These are phyloP conservation scores for Irpex sp. DNA, from an alignment of 1,284 basidiomycete species.

Conservation along the genomic window DNA sequence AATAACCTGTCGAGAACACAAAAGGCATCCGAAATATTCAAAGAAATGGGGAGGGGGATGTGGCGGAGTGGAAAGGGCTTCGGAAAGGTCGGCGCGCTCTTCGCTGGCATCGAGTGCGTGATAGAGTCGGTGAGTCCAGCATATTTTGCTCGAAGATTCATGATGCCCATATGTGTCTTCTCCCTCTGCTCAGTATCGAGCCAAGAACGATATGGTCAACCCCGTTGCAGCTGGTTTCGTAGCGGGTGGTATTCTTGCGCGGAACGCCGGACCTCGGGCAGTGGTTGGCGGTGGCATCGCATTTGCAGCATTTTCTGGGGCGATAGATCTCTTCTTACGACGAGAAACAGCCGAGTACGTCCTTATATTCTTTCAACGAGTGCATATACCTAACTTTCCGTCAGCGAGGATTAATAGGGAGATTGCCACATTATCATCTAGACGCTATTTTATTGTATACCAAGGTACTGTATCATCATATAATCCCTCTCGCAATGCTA, in stretches of 20 bases:
- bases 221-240: conserved; percentile 68
- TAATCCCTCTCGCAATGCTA: conserved; percentile 10
- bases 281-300: conserved; percentile 78
- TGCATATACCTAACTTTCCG: not conserved
- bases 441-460: conserved; percentile 6
- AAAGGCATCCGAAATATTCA: conserved; percentile 84
- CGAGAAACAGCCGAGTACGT: conserved; percentile 82
- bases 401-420: conserved; percentile 9
- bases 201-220: conserved; percentile 92
- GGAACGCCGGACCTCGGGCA: conserved; percentile 80
- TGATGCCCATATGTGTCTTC: not conserved
- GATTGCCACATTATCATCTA: not conserved
- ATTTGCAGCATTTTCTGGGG: conserved; percentile 88
- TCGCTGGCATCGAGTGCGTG: conserved; percentile 91
- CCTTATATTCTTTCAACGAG: not conserved
- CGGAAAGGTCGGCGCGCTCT: conserved; percentile 91
- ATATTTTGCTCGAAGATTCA: conserved; percentile 1
- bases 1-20: conserved; percentile 62
- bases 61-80: conserved; percentile 89
- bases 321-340: conserved; percentile 82
- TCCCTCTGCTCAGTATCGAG: conserved; percentile 67
- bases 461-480: conserved; percentile 4
- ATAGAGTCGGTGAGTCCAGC: conserved; percentile 79
- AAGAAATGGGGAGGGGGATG: conserved; percentile 94
- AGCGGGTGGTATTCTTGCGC: conserved; percentile 77